phyloP scores from a whole-genome alignment of 768 basidiomycete genomes.

The Russula griseocarnosa region DNA sequence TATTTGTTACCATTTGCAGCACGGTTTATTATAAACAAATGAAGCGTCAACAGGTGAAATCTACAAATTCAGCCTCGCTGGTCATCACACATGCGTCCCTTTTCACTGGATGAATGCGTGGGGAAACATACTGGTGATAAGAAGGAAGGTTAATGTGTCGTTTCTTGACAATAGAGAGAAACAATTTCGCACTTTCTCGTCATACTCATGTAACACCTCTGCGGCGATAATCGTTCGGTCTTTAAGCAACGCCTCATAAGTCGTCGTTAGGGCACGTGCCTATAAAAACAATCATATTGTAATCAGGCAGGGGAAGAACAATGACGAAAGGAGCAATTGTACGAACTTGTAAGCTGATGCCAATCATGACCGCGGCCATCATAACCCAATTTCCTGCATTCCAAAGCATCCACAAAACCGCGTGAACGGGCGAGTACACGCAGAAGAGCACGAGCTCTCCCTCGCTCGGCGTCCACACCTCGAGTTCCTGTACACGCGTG shows the following conservation, averaged over 20 bases:
- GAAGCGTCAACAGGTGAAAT: constrained; percentile 39
- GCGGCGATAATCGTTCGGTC: constrained; percentile 71
- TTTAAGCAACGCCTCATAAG: constrained; percentile 64
- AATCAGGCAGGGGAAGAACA: background rate
- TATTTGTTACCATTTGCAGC: background rate
- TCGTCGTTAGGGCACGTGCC: constrained; percentile 48
- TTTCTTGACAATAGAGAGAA: background rate
- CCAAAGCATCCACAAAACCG: constrained; percentile 68
- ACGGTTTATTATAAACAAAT: background rate
- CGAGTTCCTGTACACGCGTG: constrained; percentile 66
- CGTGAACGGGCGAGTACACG: constrained; percentile 76
- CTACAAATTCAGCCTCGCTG: constrained; percentile 72
- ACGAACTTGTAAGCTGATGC: constrained; percentile 61
- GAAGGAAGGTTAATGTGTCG: background rate
- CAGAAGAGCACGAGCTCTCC: constrained; percentile 66
- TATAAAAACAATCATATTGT: constrained; percentile 30
- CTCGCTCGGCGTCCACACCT: constrained; percentile 73
- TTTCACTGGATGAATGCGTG: constrained; percentile 71
- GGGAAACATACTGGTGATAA: constrained; percentile 66
- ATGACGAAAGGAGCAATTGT: background rate
- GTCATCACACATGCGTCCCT: constrained; percentile 83
- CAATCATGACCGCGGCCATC: constrained; percentile 63
- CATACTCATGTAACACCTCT: constrained; percentile 83
- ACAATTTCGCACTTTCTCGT: constrained; percentile 55
- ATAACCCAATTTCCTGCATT: constrained; percentile 72